phyloP scores from a whole-genome alignment of 352 stramenopile species.

The Phytophthora colocasiae region DNA sequence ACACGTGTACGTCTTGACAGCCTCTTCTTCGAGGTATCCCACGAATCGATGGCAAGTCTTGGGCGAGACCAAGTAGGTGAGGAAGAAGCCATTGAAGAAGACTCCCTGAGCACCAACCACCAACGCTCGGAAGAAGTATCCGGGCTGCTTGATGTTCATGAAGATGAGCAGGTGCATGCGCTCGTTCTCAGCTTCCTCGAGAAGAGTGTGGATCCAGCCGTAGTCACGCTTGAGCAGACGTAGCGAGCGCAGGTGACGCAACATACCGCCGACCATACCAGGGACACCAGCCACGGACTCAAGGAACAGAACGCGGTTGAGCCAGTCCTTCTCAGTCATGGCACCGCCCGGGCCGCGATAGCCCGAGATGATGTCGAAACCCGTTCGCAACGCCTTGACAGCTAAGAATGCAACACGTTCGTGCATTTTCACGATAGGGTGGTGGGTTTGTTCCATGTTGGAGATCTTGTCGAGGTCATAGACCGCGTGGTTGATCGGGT shows the following conservation, averaged over 20 bases:
- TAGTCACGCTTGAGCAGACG: constrained; percentile 88
- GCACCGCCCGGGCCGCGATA: constrained; percentile 65
- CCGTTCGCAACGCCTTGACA: constrained; percentile 49
- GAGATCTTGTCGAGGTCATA: constrained; percentile 53
- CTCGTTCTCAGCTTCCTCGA: constrained; percentile 96
- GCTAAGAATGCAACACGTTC: constrained; percentile 46
- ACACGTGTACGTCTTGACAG: constrained; percentile 92
- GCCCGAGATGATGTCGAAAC: constrained; percentile 60
- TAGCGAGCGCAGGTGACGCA: constrained; percentile 85
- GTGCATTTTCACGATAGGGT: constrained; percentile 41
- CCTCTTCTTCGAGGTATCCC: constrained; percentile 94
- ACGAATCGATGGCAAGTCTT: constrained; percentile 92
- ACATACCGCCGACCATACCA: constrained; percentile 80
- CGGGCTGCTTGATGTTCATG: constrained; percentile 89
- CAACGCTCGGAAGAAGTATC: constrained; percentile 72
- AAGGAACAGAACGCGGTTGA: constrained; percentile 75
- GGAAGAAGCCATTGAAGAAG: constrained; percentile 89
- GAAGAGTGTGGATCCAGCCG: constrained; percentile 92
- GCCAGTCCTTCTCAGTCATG: constrained; percentile 75
- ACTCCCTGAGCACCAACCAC: constrained; percentile 89
- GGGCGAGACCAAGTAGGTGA: constrained; percentile 89
- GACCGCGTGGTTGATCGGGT: constrained; percentile 48
- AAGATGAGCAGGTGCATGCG: constrained; percentile 94
- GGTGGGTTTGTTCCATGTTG: constrained; percentile 45
- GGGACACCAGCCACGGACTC: constrained; percentile 83